These are phyloP conservation scores for Pichia phayaonensis DNA, from an alignment of 805 yeast genomes.

Conservation along the genomic window DNA sequence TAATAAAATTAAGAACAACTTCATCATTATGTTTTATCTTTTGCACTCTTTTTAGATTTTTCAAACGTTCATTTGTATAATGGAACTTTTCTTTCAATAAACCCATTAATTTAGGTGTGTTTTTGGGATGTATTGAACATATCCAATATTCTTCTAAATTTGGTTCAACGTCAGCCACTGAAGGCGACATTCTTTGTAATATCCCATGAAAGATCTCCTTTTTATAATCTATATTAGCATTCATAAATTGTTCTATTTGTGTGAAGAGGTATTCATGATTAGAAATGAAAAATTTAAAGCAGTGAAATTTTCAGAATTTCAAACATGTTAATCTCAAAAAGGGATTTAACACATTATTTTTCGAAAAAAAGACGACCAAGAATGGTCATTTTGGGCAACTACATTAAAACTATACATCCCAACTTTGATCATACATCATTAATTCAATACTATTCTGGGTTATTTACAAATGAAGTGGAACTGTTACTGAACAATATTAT, in stretches of 20 bases:
- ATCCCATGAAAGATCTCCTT: constrained; percentile 31
- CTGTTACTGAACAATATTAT: neutral
- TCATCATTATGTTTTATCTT: constrained; percentile 10
- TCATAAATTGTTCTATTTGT: neutral
- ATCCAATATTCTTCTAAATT: constrained; percentile 35
- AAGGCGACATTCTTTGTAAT: constrained; percentile 34
- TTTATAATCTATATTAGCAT: constrained; percentile 33
- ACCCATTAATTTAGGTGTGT: constrained; percentile 23
- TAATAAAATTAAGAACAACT: constrained; percentile 27
- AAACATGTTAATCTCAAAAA: neutral
- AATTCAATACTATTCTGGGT: constrained; percentile 7
- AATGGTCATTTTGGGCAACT: constrained; percentile 2
- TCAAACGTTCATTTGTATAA: constrained; percentile 23
- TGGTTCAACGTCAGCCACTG: constrained; percentile 22
- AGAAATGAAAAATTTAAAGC: neutral
- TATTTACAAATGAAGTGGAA: neutral
- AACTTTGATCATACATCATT: neutral
- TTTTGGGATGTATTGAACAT: constrained; percentile 32
- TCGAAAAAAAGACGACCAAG: neutral
- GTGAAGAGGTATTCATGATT: neutral
- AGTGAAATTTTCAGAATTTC: too few species aligned
- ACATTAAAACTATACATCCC: neutral
- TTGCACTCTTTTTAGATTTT: constrained; percentile 51
- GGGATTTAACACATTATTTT: neutral
- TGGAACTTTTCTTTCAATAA: constrained; percentile 20